Evolutionary conservation across 2,329 filamentous ascomycete species (phyloP).

Genomic region (Cryphonectria parasitica): DNA sequence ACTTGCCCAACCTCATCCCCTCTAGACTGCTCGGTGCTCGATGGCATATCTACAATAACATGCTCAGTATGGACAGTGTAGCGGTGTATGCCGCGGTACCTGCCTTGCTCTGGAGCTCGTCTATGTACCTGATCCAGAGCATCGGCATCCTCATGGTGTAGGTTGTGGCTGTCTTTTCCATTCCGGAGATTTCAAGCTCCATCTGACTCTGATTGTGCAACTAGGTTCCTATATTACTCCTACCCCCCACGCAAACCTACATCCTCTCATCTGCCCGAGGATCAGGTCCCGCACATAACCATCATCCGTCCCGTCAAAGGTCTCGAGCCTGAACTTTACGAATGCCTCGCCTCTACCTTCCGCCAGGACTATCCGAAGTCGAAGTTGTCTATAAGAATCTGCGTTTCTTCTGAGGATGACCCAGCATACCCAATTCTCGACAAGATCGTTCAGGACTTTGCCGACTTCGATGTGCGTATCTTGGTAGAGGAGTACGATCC

Average conservation of each 20-base stretch:
- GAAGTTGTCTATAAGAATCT: conserved; percentile 80
- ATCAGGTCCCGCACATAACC: conserved; percentile 78
- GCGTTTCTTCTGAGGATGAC: conserved; percentile 74
- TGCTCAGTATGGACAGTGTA: conserved; percentile 38
- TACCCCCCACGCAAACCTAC: conserved; percentile 51
- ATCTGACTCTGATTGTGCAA: background rate
- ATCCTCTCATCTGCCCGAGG: conserved; percentile 53
- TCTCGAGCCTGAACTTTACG: conserved; percentile 85
- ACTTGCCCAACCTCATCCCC: too few species aligned
- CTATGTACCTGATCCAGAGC: conserved; percentile 57
- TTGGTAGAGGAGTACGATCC: conserved; percentile 84
- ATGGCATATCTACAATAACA: conserved; percentile 16
- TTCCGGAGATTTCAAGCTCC: background rate
- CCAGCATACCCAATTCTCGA: conserved; percentile 76
- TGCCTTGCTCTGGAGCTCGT: conserved; percentile 50
- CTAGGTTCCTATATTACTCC: conserved; percentile 59
- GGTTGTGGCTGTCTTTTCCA: conserved; percentile 19
- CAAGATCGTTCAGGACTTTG: conserved; percentile 72
- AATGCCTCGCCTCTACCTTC: conserved; percentile 87
- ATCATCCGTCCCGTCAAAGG: conserved; percentile 93
- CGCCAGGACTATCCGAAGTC: conserved; percentile 77
- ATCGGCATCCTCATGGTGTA: conserved; percentile 63
- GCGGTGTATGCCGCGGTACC: conserved; percentile 43
- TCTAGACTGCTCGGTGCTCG: conserved; percentile 1
- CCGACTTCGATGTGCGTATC: conserved; percentile 69